A percentile compares a stretch with the other conserved stretches of the same genome.
These are phyloP conservation scores for Saposhnikovia divaricata DNA, from an alignment of 129 eudicot genomes.

Conservation along the genomic window DNA sequence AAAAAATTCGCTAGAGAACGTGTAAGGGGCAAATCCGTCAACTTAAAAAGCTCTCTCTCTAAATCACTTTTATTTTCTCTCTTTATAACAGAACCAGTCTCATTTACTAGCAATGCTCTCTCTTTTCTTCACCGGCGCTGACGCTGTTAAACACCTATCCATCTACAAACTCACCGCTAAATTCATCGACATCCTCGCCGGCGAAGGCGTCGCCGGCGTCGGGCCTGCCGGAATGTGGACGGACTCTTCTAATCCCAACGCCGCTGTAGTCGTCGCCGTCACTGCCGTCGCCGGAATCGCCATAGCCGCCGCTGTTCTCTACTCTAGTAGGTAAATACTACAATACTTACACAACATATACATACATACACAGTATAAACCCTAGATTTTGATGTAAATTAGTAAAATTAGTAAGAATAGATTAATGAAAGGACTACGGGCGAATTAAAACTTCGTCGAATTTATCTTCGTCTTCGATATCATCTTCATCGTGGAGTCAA, in stretches of 20 bases:
- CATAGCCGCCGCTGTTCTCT: slow-evolving; percentile 4
- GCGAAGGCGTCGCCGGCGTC: slow-evolving; percentile 4
- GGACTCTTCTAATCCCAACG: neutral
- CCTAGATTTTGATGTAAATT: neutral
- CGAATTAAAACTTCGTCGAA: neutral
- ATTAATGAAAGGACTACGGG: slow-evolving; percentile 7
- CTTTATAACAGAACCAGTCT: neutral
- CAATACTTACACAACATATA: neutral
- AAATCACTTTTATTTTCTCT: neutral
- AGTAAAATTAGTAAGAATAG: neutral
- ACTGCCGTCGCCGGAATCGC: slow-evolving; percentile 15
- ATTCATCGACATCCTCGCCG: slow-evolving; percentile 10
- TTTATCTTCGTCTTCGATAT: neutral
- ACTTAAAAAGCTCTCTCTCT: neutral
- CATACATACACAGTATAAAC: neutral
- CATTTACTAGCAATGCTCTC: neutral
- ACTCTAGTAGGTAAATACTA: slow-evolving; percentile 10
- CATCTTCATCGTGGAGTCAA: too few relatives aligned
- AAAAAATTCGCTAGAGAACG: too few relatives aligned
- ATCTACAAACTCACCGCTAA: slow-evolving; percentile 7
- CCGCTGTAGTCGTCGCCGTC: slow-evolving; percentile 7
- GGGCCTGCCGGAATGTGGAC: slow-evolving; percentile 1
- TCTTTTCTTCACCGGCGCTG: slow-evolving; percentile 1
- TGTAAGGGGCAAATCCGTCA: neutral
- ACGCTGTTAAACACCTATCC: neutral